Evolutionary conservation across 1,284 basidiomycete species (phyloP).

Genomic region (Cutaneotrichosporon sp.): DNA sequence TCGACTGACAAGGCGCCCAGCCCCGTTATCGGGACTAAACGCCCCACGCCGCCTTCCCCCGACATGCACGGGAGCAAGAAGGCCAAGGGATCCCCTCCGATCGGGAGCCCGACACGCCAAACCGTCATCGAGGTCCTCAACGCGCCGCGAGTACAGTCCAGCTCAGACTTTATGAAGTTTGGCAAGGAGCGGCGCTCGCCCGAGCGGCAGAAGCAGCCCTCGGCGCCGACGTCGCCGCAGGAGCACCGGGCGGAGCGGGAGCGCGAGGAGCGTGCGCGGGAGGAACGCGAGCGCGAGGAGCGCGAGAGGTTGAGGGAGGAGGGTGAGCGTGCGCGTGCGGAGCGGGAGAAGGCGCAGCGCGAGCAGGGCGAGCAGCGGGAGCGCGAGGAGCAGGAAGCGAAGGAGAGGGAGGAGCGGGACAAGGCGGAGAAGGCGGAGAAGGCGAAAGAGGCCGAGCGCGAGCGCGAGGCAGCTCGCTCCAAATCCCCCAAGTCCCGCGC

Average conservation of each 20-base stretch:
- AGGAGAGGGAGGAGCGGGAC: background rate
- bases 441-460: too few species aligned
- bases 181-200: conserved; percentile 6
- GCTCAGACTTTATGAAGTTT: background rate
- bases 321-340: background rate
- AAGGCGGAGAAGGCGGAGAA: background rate
- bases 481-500: background rate
- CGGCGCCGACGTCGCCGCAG: conserved; percentile 2
- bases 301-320: too few species aligned
- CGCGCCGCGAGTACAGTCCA: conserved; percentile 24
- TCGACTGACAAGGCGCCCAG: conserved; percentile 12
- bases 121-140: conserved; percentile 46
- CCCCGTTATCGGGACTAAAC: conserved; percentile 23
- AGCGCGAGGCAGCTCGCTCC: too few species aligned
- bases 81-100: conserved; percentile 21
- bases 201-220: conserved; percentile 1
- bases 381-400: background rate
- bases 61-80: conserved; percentile 26
- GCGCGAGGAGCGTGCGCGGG: background rate
- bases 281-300: background rate
- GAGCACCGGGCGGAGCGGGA: background rate
- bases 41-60: conserved; percentile 31
- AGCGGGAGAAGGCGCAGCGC: conserved; percentile 33
- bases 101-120: conserved; percentile 16
- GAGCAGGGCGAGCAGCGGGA: conserved; percentile 34